Evolutionary conservation across 306 rosid species (phyloP).

Genomic region (Vachellia collinsii): DNA sequence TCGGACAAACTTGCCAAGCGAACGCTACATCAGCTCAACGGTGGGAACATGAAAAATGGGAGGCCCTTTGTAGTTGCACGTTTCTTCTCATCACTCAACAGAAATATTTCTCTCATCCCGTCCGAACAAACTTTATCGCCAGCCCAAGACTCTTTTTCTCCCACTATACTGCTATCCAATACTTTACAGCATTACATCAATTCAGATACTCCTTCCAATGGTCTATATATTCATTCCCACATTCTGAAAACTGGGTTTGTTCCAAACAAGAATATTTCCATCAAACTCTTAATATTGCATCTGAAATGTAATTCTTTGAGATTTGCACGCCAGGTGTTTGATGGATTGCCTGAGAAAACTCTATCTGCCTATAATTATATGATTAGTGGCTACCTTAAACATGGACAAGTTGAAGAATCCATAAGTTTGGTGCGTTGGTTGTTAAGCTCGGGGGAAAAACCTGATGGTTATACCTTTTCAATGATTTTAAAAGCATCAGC

Average conservation of each 20-base stretch:
- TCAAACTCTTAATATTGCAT: constrained; percentile 71
- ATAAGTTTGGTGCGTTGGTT: constrained; percentile 57
- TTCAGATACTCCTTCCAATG: constrained; percentile 71
- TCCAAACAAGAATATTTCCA: constrained; percentile 70
- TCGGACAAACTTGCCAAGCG: not conserved
- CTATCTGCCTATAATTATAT: constrained; percentile 82
- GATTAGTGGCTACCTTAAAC: constrained; percentile 69
- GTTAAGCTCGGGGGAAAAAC: constrained; percentile 60
- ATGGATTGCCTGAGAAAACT: constrained; percentile 57
- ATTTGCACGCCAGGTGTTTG: constrained; percentile 82
- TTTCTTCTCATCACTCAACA: constrained; percentile 31
- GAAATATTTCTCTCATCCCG: not conserved
- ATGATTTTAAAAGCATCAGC: constrained; percentile 83
- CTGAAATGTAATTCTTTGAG: constrained; percentile 60
- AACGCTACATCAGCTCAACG: not conserved
- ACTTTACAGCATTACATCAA: constrained; percentile 69
- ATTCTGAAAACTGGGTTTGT: constrained; percentile 80
- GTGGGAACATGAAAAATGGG: constrained; percentile 44
- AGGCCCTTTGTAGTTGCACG: constrained; percentile 24
- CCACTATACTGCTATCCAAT: constrained; percentile 45
- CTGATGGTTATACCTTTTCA: constrained; percentile 78
- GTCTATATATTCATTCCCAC: constrained; percentile 74
- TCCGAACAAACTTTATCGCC: constrained; percentile 29
- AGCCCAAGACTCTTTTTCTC: constrained; percentile 38
- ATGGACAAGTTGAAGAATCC: constrained; percentile 58